A percentile compares a stretch with the other conserved stretches of the same genome.
phyloP scores from a whole-genome alignment of 768 basidiomycete species.

The Glaciozyma martinii region DNA sequence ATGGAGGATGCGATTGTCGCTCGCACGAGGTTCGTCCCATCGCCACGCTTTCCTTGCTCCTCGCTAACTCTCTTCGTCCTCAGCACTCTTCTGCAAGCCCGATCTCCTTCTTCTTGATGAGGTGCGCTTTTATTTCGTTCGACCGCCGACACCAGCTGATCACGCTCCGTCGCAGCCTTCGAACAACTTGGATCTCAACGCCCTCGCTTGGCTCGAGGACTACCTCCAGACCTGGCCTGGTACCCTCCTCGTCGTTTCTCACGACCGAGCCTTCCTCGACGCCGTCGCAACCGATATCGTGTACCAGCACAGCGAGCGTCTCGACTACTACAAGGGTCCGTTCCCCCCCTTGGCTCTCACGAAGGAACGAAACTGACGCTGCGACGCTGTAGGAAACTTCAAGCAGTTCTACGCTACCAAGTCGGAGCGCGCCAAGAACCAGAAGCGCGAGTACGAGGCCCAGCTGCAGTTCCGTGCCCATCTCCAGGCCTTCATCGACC shows the following conservation, averaged over 20 bases:
- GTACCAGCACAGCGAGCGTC: constrained; percentile 78
- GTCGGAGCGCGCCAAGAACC: constrained; percentile 80
- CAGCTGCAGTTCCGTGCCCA: constrained; percentile 93
- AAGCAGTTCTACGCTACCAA: constrained; percentile 98
- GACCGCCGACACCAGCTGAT: background rate
- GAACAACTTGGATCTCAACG: constrained; percentile 96
- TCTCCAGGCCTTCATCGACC: constrained; percentile 93
- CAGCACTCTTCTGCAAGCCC: constrained; percentile 88
- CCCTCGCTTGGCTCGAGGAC: constrained; percentile 62
- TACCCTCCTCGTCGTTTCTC: constrained; percentile 53
- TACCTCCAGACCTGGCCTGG: constrained; percentile 35
- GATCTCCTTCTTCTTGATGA: constrained; percentile 46
- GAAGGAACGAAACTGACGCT: background rate
- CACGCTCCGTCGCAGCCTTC: constrained; percentile 43
- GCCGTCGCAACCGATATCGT: constrained; percentile 96
- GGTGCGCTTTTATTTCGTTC: background rate
- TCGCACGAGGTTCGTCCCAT: constrained; percentile 47
- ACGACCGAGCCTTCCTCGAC: constrained; percentile 95
- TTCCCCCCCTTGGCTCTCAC: background rate
- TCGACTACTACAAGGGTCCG: constrained; percentile 91
- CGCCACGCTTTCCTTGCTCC: too few species aligned
- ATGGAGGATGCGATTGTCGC: constrained; percentile 96
- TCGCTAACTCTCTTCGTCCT: constrained; percentile 19
- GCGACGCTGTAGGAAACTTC: constrained; percentile 53
- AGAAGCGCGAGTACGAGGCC: constrained; percentile 80